Evolutionary conservation across 2,329 filamentous ascomycete genomes (phyloP).

Genomic region (Grosmannia clavigera): DNA sequence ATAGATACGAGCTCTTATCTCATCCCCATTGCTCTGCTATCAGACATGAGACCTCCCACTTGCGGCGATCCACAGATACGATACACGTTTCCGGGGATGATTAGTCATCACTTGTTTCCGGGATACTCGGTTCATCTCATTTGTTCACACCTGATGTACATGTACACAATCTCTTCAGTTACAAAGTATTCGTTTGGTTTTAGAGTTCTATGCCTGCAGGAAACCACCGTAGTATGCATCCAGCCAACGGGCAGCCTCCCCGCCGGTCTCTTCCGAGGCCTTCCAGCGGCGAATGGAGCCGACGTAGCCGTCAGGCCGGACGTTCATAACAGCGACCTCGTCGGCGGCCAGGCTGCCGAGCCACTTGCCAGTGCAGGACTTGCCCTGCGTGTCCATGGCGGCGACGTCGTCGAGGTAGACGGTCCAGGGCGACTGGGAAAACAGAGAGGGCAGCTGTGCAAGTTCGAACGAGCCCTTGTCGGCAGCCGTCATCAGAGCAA

Average conservation of each 20-base stretch:
- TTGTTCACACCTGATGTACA: too few species aligned
- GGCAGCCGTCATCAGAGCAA: slow-evolving; percentile 52
- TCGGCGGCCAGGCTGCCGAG: slow-evolving; percentile 41
- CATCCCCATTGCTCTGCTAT: too few species aligned
- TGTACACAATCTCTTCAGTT: too few species aligned
- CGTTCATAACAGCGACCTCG: slow-evolving; percentile 52
- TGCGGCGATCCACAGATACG: background rate
- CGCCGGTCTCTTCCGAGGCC: slow-evolving; percentile 32
- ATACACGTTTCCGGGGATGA: too few species aligned
- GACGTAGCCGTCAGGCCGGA: slow-evolving; percentile 63
- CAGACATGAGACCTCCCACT: too few species aligned
- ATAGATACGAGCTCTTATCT: too few species aligned
- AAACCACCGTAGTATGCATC: slow-evolving; percentile 42
- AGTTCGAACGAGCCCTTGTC: slow-evolving; percentile 52
- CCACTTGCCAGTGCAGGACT: slow-evolving; percentile 54
- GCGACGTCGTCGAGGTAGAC: slow-evolving; percentile 57
- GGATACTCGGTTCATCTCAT: too few species aligned
- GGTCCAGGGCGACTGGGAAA: slow-evolving; percentile 56
- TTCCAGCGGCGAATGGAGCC: slow-evolving; percentile 45
- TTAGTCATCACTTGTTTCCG: too few species aligned
- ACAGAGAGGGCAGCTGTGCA: slow-evolving; percentile 44
- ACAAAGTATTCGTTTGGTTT: too few species aligned
- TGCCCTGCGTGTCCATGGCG: slow-evolving; percentile 38
- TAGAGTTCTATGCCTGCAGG: slow-evolving; percentile 23
- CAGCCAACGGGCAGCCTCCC: slow-evolving; percentile 39